Evolutionary conservation across 2,329 filamentous ascomycete genomes (phyloP).

Genomic region (Trematosphaeria pertusa): DNA sequence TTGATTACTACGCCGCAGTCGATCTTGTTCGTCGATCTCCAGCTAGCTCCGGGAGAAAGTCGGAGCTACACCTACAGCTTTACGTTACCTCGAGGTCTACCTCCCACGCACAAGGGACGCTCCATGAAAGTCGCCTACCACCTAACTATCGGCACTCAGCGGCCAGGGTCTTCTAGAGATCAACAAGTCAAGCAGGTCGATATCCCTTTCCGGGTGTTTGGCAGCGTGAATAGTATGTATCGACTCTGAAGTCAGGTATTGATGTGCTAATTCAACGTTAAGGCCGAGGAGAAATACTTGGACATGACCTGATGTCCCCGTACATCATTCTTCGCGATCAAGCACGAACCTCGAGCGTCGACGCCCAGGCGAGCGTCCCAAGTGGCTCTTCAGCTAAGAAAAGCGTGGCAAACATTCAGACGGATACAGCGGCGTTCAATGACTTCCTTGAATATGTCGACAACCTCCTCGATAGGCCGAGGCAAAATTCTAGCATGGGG

Average conservation of each 20-base stretch:
- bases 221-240: slow-evolving; percentile 77
- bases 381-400: slow-evolving; percentile 29
- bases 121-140: slow-evolving; percentile 94
- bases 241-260: too few species aligned
- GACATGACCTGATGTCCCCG: slow-evolving; percentile 92
- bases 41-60: slow-evolving; percentile 86
- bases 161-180: slow-evolving; percentile 77
- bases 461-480: slow-evolving; percentile 46
- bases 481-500: slow-evolving; percentile 52
- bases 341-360: slow-evolving; percentile 62
- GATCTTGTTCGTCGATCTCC: slow-evolving; percentile 92
- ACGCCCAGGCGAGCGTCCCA: slow-evolving; percentile 11
- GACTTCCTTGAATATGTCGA: slow-evolving; percentile 58
- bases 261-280: too few species aligned
- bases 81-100: slow-evolving; percentile 83
- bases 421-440: slow-evolving; percentile 52
- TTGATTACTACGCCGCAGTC: slow-evolving; percentile 95
- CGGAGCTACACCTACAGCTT: slow-evolving; percentile 87
- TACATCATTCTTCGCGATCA: slow-evolving; percentile 89
- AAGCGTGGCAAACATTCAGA: slow-evolving; percentile 24
- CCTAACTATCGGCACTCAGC: slow-evolving; percentile 88
- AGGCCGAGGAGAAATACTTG: slow-evolving; percentile 82
- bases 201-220: slow-evolving; percentile 89
- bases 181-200: slow-evolving; percentile 87
- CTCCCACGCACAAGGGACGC: slow-evolving; percentile 87